Conservation (phyloP, 1,284 basidiomycete species). For the Apiotrichum gracile region DNA sequence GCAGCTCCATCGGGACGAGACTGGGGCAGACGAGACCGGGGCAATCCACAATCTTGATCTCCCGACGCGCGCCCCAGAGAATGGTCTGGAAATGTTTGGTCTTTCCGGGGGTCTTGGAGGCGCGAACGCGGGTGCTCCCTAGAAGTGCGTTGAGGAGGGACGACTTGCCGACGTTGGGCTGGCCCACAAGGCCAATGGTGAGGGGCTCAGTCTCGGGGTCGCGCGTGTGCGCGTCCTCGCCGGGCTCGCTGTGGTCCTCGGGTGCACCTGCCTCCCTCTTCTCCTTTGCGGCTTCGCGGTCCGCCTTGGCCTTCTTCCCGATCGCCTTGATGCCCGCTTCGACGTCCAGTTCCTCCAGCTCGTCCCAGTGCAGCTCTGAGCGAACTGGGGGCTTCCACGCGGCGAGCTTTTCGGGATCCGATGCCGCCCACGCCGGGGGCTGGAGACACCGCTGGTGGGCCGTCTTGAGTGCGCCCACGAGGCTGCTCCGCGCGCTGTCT, state of each 20-base stretch:
- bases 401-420: slow-evolving; percentile 54
- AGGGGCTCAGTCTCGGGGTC: slow-evolving; percentile 55
- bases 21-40: slow-evolving; percentile 79
- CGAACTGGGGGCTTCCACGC: slow-evolving; percentile 65
- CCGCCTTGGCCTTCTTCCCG: background rate
- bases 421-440: slow-evolving; percentile 59
- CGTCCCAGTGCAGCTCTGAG: slow-evolving; percentile 65
- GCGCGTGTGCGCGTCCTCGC: slow-evolving; percentile 11
- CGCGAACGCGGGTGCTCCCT: slow-evolving; percentile 70
- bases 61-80: slow-evolving; percentile 63
- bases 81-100: slow-evolving; percentile 92
- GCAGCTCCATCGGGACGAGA: slow-evolving; percentile 69
- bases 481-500: slow-evolving; percentile 48
- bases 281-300: slow-evolving; percentile 12
- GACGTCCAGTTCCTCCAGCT: slow-evolving; percentile 34
- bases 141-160: slow-evolving; percentile 85
- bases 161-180: slow-evolving; percentile 91
- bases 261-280: slow-evolving; percentile 22
- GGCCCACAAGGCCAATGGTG: slow-evolving; percentile 81
- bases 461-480: slow-evolving; percentile 62
- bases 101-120: slow-evolving; percentile 88
- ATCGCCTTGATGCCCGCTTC: slow-evolving; percentile 14
- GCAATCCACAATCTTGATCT: slow-evolving; percentile 76
- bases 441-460: slow-evolving; percentile 63
- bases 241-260: slow-evolving; percentile 27